Base-by-base conservation (phyloP, 2,329 filamentous ascomycete species). In the Fusarium acutatum region DNA sequence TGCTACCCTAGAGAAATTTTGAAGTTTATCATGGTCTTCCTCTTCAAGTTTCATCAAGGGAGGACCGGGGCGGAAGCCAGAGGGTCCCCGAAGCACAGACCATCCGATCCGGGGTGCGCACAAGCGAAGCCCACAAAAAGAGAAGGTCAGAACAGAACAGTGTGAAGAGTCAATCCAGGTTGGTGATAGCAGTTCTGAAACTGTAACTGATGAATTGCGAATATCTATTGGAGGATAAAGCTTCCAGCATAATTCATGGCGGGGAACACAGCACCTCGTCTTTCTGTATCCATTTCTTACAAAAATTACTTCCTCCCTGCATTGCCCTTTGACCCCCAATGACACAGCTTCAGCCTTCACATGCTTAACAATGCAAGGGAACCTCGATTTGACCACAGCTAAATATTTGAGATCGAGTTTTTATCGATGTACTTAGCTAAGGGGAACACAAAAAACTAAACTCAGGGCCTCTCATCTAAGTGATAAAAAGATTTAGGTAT, bases 101-200 rank as follows among this genome's bases (percentile, higher is more conserved):
- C 74, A 76, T 50, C 35, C 30, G 69, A 68, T 73, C 66, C 43
- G 66, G 67, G 73, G 70, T 65, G 56, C 30, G 35, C 40, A 41
- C 46, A 76, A 77, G 74, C 69, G 72, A 77, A 77, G 68, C 52
- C 72, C 73, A 76, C 72, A 75, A 75, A 75, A 75, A 28, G 60
- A 38, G 44, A 70, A 63, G 61, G 59, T 26, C 24, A 40, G 50
- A 22, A 53, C 32, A 60, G 26, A 20, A 68, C 47, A 68, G 53
- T 64, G 59, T 38, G 63, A 46, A 20, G 24, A 46, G 44, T 28
- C 24, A 43, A 43, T 30, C 37, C 58, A 63, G 46, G 50, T 60
- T 34, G 46, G 35, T n/a, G 59, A 60, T 54, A 28, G 35, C 30
- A n/a, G 24, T 13, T 49, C 34, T 68, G 54, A 68, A 62, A 68